Percentiles rank a stretch among this genome's conserved stretches.
Conservation (phyloP, 2,329 filamentous ascomycete genomes). For the Calonectria honghensis region DNA sequence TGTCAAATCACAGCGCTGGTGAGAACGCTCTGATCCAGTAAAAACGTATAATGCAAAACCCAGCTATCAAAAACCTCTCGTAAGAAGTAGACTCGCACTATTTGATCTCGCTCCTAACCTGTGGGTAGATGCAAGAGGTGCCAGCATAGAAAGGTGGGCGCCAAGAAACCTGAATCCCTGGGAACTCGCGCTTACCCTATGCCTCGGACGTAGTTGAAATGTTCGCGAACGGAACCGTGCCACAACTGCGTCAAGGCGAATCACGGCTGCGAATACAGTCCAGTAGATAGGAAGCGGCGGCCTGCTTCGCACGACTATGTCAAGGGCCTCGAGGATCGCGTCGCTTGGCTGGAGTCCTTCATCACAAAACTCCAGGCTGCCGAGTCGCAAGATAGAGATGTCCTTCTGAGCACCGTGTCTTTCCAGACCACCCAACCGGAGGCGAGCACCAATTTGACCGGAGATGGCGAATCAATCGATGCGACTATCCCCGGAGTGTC, state of each 20-base stretch:
- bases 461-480: neutral
- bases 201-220: slow-evolving; percentile 29
- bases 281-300: slow-evolving; percentile 37
- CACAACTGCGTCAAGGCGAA: slow-evolving; percentile 36
- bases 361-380: slow-evolving; percentile 37
- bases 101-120: neutral
- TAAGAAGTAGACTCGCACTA: neutral
- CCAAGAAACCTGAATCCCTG: neutral
- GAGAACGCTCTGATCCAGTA: neutral
- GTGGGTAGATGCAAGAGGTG: slow-evolving; percentile 37
- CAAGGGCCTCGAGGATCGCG: slow-evolving; percentile 46
- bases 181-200: neutral
- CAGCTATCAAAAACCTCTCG: slow-evolving; percentile 11
- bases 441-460: neutral
- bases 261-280: slow-evolving; percentile 35
- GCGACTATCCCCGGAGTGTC: neutral
- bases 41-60: slow-evolving; percentile 4
- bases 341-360: slow-evolving; percentile 47
- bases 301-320: slow-evolving; percentile 49
- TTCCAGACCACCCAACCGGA: slow-evolving; percentile 7
- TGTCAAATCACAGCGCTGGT: neutral
- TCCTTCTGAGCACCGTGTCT: slow-evolving; percentile 24
- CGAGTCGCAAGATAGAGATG: slow-evolving; percentile 35
- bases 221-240: slow-evolving; percentile 42
- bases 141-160: slow-evolving; percentile 39